Base-by-base conservation (phyloP, 108 stramenopile species). In the Asterionellopsis glacialis region DNA sequence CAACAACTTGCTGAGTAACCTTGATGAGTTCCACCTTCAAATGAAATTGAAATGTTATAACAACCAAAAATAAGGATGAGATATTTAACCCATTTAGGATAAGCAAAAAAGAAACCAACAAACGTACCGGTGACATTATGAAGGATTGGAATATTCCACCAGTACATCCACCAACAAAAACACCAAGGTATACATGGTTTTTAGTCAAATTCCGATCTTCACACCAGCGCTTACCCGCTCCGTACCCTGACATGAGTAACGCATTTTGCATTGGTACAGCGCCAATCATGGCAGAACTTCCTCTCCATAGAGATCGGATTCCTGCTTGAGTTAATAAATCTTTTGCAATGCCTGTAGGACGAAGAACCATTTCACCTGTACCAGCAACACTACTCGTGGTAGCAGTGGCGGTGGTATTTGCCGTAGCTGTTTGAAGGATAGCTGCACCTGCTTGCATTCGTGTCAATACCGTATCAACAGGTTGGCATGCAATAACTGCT, bases 231-330 rank as follows among this genome's bases (percentile, higher is more conserved):
- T 88, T 84, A 0, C 91, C 91, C 41, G 73, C 57, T 7, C 91
- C 91, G 64, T 93, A 93, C 44, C 91, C 91, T 27, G 82, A 78
- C 88, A 93, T 90, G 26, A 93, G 59, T 52, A 93, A 41, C 0
- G 87, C 84, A 72, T 93, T 93, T 59, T 93, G 91, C 43, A 93
- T 14, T 10, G 91, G 91, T 12, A 90, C 88, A 11, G 86, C 80
- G 0, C 74, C 76, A 68, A 93, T 85, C 88, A 93, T 89, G 55
- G 88, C 74, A 25, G 79, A 78, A 43, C 76, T 58, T 18, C 91
- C 91, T 28, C 85, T 60, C 88, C 88, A 93, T 10, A 93, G 63
- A 0, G 74, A 66, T 11, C 53, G 21, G 4, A 79, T 39, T 23
- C 84, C 84, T 60, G 72, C 73, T 43, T 75, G 60, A 0, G 55